Conservation (phyloP, 768 basidiomycete genomes). For the Mycena venus region DNA sequence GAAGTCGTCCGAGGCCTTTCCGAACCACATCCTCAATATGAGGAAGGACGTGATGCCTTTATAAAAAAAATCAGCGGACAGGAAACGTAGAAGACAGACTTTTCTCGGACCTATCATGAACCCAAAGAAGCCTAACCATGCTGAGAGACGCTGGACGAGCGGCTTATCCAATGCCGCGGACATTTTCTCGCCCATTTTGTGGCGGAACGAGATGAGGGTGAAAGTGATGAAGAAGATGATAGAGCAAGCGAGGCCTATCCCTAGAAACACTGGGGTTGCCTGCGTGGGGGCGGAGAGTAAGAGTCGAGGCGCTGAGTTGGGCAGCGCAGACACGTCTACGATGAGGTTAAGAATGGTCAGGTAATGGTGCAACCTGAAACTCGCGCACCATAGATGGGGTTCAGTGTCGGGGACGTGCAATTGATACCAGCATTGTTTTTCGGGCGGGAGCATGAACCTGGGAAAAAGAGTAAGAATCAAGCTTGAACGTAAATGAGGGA, state of each 20-base stretch:
- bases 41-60: constrained; percentile 78
- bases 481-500: constrained; percentile 18
- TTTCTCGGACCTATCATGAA: constrained; percentile 84
- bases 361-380: not conserved
- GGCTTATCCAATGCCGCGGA: constrained; percentile 68
- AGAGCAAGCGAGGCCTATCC: constrained; percentile 69
- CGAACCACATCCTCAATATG: constrained; percentile 85
- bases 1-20: constrained; percentile 84
- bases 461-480: constrained; percentile 20
- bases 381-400: constrained; percentile 72
- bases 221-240: constrained; percentile 76
- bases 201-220: constrained; percentile 74
- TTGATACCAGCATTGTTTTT: constrained; percentile 62
- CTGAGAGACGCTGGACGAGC: constrained; percentile 66
- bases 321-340: constrained; percentile 76
- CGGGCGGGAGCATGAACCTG: constrained; percentile 77
- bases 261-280: constrained; percentile 74
- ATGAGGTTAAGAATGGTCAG: not conserved
- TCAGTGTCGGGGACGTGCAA: constrained; percentile 69
- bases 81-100: too few species aligned
- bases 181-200: constrained; percentile 69
- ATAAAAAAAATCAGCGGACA: not conserved
- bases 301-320: constrained; percentile 65
- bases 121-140: constrained; percentile 84
- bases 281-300: constrained; percentile 72